Evolutionary conservation across 305 asterid genomes (phyloP).

Genomic region (Rubia tinctorum): DNA sequence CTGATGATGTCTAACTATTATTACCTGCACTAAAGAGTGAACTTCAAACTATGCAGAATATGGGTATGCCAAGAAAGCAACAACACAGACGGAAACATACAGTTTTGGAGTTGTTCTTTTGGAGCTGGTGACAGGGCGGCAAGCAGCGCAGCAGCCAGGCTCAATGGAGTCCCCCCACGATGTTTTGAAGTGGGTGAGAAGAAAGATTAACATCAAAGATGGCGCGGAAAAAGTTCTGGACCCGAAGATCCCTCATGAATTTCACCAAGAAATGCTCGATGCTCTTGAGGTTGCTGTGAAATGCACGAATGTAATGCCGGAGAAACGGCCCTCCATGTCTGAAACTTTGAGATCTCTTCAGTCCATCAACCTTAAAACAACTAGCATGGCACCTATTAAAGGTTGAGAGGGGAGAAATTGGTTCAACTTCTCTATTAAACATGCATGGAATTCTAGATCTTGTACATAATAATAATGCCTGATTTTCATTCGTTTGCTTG

Average conservation of each 20-base stretch:
- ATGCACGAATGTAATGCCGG: slow-evolving; percentile 64
- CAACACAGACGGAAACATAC: slow-evolving; percentile 61
- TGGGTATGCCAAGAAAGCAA: slow-evolving; percentile 64
- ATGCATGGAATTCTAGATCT: slow-evolving; percentile 10
- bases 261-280: slow-evolving; percentile 48
- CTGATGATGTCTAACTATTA: neutral
- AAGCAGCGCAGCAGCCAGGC: slow-evolving; percentile 38
- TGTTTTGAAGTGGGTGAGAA: slow-evolving; percentile 76
- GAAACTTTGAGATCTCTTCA: slow-evolving; percentile 56
- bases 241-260: slow-evolving; percentile 46
- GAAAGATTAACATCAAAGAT: slow-evolving; percentile 65
- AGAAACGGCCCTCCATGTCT: slow-evolving; percentile 73
- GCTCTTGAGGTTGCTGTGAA: slow-evolving; percentile 61
- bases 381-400: slow-evolving; percentile 21
- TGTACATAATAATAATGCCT: slow-evolving; percentile 21
- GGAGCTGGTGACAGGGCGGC: slow-evolving; percentile 75
- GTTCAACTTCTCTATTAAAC: slow-evolving; percentile 43
- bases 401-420: slow-evolving; percentile 26
- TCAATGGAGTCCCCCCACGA: slow-evolving; percentile 36
- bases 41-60: slow-evolving; percentile 40
- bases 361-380: slow-evolving; percentile 36
- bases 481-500: neutral
- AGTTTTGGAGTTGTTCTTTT: slow-evolving; percentile 69
- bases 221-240: slow-evolving; percentile 67
- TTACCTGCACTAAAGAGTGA: neutral